A percentile compares a stretch with the other conserved stretches of the same genome.
phyloP scores from a whole-genome alignment of 371 early-diverging fungal genomes.

The Phascolomyces articulosus region DNA sequence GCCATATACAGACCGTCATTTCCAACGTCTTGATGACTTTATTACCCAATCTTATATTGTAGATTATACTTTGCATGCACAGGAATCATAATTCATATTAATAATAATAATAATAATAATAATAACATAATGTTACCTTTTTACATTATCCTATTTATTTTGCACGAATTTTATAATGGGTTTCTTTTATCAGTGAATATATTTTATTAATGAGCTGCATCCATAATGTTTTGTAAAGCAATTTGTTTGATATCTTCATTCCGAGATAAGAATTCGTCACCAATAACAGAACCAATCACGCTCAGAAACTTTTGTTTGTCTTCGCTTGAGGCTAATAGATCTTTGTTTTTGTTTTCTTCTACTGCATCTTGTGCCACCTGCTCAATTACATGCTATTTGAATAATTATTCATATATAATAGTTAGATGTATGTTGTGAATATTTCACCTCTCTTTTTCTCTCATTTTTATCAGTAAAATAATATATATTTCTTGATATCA shows the following conservation, averaged over 20 bases:
- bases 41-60: constrained; percentile 87
- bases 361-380: not conserved
- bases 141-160: no score
- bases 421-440: no score
- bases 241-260: constrained; percentile 2
- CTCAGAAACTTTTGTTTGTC: constrained; percentile 6
- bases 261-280: constrained; percentile 9
- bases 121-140: no score
- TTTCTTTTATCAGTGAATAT: constrained; percentile 5
- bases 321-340: not conserved
- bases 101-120: not conserved
- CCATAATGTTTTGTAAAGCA: constrained; percentile 2
- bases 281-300: not conserved
- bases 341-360: not conserved
- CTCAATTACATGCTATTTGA: not conserved
- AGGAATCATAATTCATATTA: constrained; percentile 28
- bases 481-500: no score
- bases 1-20: constrained; percentile 94
- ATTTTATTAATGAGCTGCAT: constrained; percentile 6
- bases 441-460: no score
- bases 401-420: not conserved
- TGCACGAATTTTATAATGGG: no score
- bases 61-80: constrained; percentile 83
- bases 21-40: constrained; percentile 77
- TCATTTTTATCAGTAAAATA: no score